Conservation (phyloP, 2,329 filamentous ascomycete species). For the Amauroascus verrucosus region DNA sequence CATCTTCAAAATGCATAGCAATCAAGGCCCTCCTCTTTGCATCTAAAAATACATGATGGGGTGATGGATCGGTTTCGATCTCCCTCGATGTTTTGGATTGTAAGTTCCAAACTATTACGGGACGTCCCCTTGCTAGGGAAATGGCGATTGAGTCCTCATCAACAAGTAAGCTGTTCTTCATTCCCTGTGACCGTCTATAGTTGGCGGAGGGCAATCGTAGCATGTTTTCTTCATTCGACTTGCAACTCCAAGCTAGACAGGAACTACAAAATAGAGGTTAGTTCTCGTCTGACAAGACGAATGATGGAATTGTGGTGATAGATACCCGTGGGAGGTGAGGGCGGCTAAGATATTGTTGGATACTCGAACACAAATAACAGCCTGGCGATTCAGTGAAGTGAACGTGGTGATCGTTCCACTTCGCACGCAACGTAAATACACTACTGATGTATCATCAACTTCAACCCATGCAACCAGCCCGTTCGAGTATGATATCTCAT, state of each 20-base stretch:
- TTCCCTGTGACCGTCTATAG: background rate
- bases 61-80: background rate
- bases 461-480: background rate
- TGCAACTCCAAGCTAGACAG: constrained; percentile 26
- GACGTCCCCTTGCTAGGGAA: constrained; percentile 4
- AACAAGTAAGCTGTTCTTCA: constrained; percentile 15
- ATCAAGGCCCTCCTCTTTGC: background rate
- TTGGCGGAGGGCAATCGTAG: constrained; percentile 24
- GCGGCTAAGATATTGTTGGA: constrained; percentile 20
- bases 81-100: constrained; percentile 18
- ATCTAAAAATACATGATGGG: constrained; percentile 1
- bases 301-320: constrained; percentile 3
- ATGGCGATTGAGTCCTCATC: constrained; percentile 21
- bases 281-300: background rate
- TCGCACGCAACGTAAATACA: background rate
- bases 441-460: background rate
- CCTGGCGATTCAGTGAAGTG: background rate
- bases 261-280: constrained; percentile 17
- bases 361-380: constrained; percentile 14
- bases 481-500: background rate
- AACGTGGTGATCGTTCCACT: background rate
- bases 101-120: constrained; percentile 16
- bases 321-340: constrained; percentile 21
- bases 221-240: constrained; percentile 16
- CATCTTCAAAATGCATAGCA: background rate